phyloP scores from a whole-genome alignment of 75 land plant genomes.

The Larix kaempferi region DNA sequence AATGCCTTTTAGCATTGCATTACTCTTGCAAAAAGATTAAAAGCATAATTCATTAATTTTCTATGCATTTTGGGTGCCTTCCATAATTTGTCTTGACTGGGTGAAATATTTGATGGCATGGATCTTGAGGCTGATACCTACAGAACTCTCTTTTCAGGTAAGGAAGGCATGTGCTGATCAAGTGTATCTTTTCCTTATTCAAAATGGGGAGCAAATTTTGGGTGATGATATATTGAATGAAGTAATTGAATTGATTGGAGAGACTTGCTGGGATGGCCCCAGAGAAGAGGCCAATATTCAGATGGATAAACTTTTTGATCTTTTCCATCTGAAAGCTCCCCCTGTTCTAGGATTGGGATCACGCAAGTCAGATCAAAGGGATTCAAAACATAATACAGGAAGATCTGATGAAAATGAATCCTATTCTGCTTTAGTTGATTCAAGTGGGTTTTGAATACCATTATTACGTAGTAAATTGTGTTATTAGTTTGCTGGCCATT shows the following conservation, averaged over 20 bases:
- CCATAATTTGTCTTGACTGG: no score
- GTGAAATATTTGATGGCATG: neutral
- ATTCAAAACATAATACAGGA: constrained; percentile 8
- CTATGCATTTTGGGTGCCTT: neutral
- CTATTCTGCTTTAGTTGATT: constrained; percentile 77
- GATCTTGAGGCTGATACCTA: neutral
- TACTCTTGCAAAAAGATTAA: neutral
- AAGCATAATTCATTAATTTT: neutral
- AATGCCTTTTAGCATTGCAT: neutral
- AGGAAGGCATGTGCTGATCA: constrained; percentile 88
- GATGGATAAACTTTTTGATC: constrained; percentile 40
- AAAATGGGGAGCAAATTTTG: constrained; percentile 56
- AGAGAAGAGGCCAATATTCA: constrained; percentile 46
- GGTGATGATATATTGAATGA: constrained; percentile 41
- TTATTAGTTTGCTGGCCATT: neutral
- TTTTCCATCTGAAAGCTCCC: constrained; percentile 42
- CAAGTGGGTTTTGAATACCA: constrained; percentile 45
- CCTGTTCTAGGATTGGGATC: neutral
- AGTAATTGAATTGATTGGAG: constrained; percentile 69
- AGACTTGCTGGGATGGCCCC: constrained; percentile 94
- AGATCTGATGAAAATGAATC: constrained; percentile 69
- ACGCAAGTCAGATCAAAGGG: constrained; percentile 5
- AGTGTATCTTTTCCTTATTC: constrained; percentile 72
- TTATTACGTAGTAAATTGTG: neutral
- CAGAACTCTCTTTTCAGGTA: constrained; percentile 40